phyloP scores from a whole-genome alignment of 2,329 filamentous ascomycete genomes.

The Trichoderma oligosporum region DNA sequence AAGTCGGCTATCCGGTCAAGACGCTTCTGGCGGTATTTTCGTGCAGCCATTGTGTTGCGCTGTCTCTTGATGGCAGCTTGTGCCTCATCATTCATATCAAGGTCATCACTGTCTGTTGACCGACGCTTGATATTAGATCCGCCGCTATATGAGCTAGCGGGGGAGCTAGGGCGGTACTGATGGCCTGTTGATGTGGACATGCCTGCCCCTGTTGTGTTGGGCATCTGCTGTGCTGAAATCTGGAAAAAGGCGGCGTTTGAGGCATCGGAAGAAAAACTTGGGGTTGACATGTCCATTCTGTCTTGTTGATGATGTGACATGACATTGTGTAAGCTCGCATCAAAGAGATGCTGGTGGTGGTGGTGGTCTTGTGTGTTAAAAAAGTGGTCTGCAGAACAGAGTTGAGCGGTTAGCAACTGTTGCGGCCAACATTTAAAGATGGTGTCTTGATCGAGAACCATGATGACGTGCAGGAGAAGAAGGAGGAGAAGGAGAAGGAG shows the following conservation, averaged over 20 bases:
- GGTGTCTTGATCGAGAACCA: neutral
- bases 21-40: constrained; percentile 67
- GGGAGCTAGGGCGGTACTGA: constrained; percentile 7
- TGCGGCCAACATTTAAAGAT: neutral
- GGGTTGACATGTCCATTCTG: neutral
- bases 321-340: neutral
- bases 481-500: neutral
- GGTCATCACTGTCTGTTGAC: constrained; percentile 12
- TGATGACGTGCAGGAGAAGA: neutral
- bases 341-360: constrained; percentile 1
- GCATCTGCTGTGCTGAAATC: constrained; percentile 9
- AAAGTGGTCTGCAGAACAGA: constrained; percentile 11
- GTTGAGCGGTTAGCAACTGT: neutral
- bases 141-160: constrained; percentile 14
- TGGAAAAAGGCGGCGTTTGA: constrained; percentile 11
- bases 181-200: neutral
- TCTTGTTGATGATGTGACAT: constrained; percentile 2
- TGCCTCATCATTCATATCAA: constrained; percentile 25
- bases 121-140: constrained; percentile 19
- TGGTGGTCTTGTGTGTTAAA: constrained; percentile 1
- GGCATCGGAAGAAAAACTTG: neutral
- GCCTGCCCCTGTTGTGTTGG: neutral
- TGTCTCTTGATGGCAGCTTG: constrained; percentile 52
- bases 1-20: constrained; percentile 62
- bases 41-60: constrained; percentile 67